Conservation (phyloP, 345 rosid species). For the Lenwebbia sp. region DNA sequence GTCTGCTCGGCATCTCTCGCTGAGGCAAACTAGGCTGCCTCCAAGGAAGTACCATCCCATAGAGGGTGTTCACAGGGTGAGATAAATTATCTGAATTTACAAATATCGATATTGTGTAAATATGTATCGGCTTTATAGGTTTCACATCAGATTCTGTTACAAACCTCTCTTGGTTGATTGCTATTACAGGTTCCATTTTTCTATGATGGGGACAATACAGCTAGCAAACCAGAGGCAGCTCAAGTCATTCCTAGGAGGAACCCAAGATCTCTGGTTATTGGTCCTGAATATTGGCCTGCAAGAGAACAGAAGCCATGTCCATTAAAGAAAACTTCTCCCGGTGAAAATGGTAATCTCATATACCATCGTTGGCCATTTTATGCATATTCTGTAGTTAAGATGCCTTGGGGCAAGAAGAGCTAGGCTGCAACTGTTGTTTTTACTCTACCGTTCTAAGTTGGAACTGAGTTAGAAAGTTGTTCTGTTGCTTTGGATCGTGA, state of each 20-base stretch:
- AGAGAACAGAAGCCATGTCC: slow-evolving; percentile 31
- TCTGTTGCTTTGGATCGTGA: not conserved
- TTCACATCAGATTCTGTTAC: not conserved
- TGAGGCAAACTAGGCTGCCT: slow-evolving; percentile 54
- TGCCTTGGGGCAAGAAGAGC: not conserved
- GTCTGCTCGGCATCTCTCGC: slow-evolving; percentile 63
- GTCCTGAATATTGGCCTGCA: slow-evolving; percentile 38
- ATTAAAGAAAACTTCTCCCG: slow-evolving; percentile 17
- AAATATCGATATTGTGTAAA: not conserved
- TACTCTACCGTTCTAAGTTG: not conserved
- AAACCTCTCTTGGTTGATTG: not conserved
- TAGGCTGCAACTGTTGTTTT: not conserved
- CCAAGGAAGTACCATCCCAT: slow-evolving; percentile 61
- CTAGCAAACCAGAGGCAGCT: slow-evolving; percentile 66
- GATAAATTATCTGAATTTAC: slow-evolving; percentile 10
- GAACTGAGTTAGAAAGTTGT: not conserved
- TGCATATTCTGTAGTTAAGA: slow-evolving; percentile 3
- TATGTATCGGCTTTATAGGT: not conserved
- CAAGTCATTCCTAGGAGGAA: slow-evolving; percentile 70
- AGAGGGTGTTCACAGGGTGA: slow-evolving; percentile 40
- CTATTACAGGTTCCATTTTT: slow-evolving; percentile 74
- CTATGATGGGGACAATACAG: slow-evolving; percentile 56
- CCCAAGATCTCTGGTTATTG: slow-evolving; percentile 72
- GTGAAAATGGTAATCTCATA: not conserved
- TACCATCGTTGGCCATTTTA: not conserved